These are phyloP conservation scores for Curvularia sp. DNA, from an alignment of 2,329 filamentous ascomycete species.

Conservation along the genomic window DNA sequence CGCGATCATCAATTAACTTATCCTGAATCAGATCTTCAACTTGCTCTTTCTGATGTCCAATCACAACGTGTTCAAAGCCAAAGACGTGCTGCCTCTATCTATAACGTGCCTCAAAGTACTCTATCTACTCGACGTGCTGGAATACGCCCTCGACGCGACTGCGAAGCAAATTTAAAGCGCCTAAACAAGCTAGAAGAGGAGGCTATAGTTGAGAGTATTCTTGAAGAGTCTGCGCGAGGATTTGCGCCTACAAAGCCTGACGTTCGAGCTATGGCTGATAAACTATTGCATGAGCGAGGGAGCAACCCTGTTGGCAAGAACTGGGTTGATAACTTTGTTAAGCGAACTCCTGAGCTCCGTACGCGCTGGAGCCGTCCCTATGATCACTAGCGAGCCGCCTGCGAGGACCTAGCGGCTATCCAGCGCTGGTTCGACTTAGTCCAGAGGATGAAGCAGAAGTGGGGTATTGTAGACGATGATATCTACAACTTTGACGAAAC, in stretches of 20 bases:
- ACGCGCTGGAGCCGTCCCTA: too few relatives aligned
- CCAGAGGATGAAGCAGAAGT: too few relatives aligned
- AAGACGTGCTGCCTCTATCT: background rate
- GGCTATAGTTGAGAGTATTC: conserved; percentile 20
- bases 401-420: too few relatives aligned
- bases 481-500: background rate
- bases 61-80: background rate
- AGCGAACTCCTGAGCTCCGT: too few relatives aligned
- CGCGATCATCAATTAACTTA: too few relatives aligned
- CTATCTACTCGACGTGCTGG: background rate
- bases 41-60: background rate
- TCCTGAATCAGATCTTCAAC: background rate
- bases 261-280: conserved; percentile 6
- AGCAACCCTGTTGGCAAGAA: background rate
- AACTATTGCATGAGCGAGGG: conserved; percentile 3
- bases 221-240: conserved; percentile 11
- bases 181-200: conserved; percentile 26
- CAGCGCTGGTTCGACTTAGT: too few relatives aligned
- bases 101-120: background rate
- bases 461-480: background rate
- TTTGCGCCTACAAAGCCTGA: conserved; percentile 1
- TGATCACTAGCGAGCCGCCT: too few relatives aligned
- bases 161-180: conserved; percentile 23
- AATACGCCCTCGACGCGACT: conserved; percentile 18
- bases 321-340: too few relatives aligned